phyloP scores from a whole-genome alignment of 1,284 basidiomycete genomes.

The Cryptococcus sp. region DNA sequence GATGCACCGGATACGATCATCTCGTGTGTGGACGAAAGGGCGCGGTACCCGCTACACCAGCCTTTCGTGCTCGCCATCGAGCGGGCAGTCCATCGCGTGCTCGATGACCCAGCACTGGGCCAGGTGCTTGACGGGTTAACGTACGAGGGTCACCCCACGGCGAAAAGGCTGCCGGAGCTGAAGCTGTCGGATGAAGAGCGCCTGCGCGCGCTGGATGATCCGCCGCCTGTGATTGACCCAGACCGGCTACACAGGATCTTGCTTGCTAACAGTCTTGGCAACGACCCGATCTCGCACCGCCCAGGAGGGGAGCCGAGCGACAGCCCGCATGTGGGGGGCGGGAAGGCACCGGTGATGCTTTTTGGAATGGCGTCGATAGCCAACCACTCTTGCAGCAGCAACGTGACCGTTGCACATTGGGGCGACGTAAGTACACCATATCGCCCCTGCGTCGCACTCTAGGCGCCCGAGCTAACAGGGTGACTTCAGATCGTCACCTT shows the following conservation, averaged over 20 bases:
- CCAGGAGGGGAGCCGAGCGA: background rate
- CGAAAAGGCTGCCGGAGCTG: background rate
- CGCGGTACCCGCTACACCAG: background rate
- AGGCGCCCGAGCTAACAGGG: no score
- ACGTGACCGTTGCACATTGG: background rate
- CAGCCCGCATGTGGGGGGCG: background rate
- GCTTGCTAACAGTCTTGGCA: background rate
- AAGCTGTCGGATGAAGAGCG: background rate
- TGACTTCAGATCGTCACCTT: background rate
- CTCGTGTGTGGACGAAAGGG: background rate
- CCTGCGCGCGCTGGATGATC: background rate
- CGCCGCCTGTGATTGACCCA: background rate
- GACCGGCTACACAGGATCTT: background rate
- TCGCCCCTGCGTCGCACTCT: background rate
- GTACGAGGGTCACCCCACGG: background rate
- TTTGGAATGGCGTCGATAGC: background rate
- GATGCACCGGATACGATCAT: background rate
- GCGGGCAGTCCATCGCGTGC: conserved; percentile 1
- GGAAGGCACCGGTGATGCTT: background rate
- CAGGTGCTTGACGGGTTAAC: background rate
- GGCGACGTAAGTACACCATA: background rate
- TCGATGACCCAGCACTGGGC: conserved; percentile 1
- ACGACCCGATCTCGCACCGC: background rate
- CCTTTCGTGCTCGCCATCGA: background rate
- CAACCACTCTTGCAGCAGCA: background rate